Percentiles rank a stretch among this genome's conserved stretches.
These are phyloP conservation scores for Camelina hispida DNA, from an alignment of 345 rosid species.

Conservation along the genomic window DNA sequence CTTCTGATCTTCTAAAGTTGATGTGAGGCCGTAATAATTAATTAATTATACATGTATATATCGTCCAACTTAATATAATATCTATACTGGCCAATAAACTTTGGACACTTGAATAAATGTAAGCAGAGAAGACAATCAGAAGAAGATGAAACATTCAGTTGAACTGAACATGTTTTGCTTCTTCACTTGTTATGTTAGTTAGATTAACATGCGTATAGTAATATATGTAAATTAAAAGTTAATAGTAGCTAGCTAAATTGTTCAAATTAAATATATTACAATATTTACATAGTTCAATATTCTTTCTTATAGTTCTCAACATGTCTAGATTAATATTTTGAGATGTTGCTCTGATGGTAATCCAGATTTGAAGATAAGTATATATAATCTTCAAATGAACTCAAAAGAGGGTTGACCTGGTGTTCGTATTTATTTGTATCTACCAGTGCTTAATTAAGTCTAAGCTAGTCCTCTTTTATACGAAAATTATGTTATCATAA, in stretches of 20 bases:
- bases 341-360: slow-evolving; percentile 9
- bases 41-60: neutral
- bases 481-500: slow-evolving; percentile 1
- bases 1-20: slow-evolving; percentile 26
- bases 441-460: slow-evolving; percentile 14
- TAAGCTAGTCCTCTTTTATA: slow-evolving; percentile 21
- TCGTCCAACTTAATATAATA: slow-evolving; percentile 30
- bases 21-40: slow-evolving; percentile 32
- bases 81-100: slow-evolving; percentile 22
- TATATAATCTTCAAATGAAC: slow-evolving; percentile 29
- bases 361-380: slow-evolving; percentile 18
- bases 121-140: slow-evolving; percentile 45
- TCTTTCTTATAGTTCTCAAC: neutral
- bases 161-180: slow-evolving; percentile 48
- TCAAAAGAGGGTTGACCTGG: slow-evolving; percentile 37
- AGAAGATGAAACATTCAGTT: slow-evolving; percentile 43
- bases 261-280: neutral
- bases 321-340: neutral
- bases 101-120: slow-evolving; percentile 34
- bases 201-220: slow-evolving; percentile 2
- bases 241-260: neutral
- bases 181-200: slow-evolving; percentile 39
- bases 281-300: neutral
- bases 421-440: slow-evolving; percentile 1
- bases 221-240: neutral